Conservation (phyloP, 176 grass and related monocot species). For the Hsuehochloa calcarea region DNA sequence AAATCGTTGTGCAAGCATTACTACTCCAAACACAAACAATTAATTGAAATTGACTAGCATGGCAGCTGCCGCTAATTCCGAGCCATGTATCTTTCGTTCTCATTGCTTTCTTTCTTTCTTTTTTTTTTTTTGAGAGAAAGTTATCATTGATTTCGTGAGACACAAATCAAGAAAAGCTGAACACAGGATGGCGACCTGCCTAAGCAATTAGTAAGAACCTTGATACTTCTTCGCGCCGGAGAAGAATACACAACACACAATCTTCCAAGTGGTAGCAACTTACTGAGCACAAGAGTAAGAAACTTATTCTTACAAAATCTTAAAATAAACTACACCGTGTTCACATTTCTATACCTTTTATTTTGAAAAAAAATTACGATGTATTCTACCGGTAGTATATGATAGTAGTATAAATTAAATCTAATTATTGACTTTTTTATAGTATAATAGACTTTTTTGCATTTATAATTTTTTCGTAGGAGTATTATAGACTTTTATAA, state of each 20-base stretch:
- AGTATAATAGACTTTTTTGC: no score
- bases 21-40: neutral
- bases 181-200: slow-evolving; percentile 25
- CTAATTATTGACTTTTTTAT: no score
- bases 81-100: slow-evolving; percentile 9
- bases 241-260: neutral
- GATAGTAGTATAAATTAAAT: no score
- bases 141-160: slow-evolving; percentile 34
- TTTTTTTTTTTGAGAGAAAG: no score
- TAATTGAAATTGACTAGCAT: slow-evolving; percentile 28
- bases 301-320: slow-evolving; percentile 24
- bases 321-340: slow-evolving; percentile 19
- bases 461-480: no score
- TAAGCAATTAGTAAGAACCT: slow-evolving; percentile 33
- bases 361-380: neutral
- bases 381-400: no score
- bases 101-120: no score
- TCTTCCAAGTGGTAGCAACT: neutral
- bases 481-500: no score
- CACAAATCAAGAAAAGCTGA: slow-evolving; percentile 41
- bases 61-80: neutral
- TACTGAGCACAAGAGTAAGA: slow-evolving; percentile 17
- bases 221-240: neutral
- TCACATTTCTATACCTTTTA: slow-evolving; percentile 46
- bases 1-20: slow-evolving; percentile 16